Conservation (phyloP, 805 yeast genomes). For the Barnettozyma wickerhamii region DNA sequence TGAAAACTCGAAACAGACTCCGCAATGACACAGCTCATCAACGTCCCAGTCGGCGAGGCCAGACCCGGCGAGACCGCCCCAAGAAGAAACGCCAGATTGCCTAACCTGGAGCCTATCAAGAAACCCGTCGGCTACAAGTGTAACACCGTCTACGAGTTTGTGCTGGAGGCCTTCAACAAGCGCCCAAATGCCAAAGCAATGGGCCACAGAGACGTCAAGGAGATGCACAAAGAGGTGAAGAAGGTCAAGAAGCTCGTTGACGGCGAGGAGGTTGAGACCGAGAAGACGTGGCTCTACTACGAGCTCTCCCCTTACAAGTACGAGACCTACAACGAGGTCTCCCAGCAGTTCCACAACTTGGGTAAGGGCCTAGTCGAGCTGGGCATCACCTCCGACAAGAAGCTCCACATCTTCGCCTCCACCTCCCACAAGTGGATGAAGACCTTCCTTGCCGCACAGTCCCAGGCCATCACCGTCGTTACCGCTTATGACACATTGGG, state of each 20-base stretch:
- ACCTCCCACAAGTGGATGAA: constrained; percentile 93
- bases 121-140: constrained; percentile 65
- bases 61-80: constrained; percentile 80
- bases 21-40: constrained; percentile 24
- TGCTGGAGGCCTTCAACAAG: constrained; percentile 55
- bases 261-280: constrained; percentile 67
- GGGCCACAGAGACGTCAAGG: constrained; percentile 77
- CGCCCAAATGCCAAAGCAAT: constrained; percentile 52
- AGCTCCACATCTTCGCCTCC: constrained; percentile 79
- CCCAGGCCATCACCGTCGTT: constrained; percentile 81
- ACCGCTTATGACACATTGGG: constrained; percentile 97
- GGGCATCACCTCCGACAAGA: constrained; percentile 67
- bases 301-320: constrained; percentile 73
- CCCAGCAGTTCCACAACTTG: constrained; percentile 41
- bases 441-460: constrained; percentile 69
- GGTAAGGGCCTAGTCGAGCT: constrained; percentile 74
- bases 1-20: not conserved
- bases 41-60: constrained; percentile 67
- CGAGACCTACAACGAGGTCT: constrained; percentile 57
- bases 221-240: constrained; percentile 73
- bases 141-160: constrained; percentile 64
- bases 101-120: constrained; percentile 39
- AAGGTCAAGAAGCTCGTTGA: constrained; percentile 69
- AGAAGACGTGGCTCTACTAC: constrained; percentile 84
- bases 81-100: constrained; percentile 55